Conservation (phyloP, 2,329 filamentous ascomycete species). For the Aspergillus costaricaensis region DNA sequence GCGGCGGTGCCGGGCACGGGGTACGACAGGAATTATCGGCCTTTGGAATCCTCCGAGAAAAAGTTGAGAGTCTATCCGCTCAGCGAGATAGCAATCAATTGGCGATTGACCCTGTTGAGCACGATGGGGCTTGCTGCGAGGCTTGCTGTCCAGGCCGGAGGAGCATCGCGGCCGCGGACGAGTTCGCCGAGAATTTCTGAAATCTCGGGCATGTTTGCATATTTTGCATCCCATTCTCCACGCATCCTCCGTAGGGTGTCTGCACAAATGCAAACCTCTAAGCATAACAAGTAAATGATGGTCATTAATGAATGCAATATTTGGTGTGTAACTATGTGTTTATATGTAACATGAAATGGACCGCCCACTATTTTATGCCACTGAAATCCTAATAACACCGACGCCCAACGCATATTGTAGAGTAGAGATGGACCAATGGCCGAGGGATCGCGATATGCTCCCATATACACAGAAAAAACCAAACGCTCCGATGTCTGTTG, state of each 20-base stretch:
- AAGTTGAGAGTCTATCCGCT: neutral
- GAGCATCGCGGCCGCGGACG: conserved; percentile 12
- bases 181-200: conserved; percentile 33
- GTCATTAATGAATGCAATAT: neutral
- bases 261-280: too few species aligned
- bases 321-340: neutral
- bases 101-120: neutral
- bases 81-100: neutral
- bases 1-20: neutral
- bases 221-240: conserved; percentile 30
- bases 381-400: neutral
- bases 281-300: too few species aligned
- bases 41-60: neutral
- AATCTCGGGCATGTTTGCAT: conserved; percentile 28
- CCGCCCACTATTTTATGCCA: neutral
- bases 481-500: conserved; percentile 11
- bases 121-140: neutral
- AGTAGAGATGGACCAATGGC: neutral
- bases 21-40: neutral
- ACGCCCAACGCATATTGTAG: neutral
- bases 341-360: neutral
- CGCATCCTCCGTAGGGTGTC: neutral
- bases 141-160: conserved; percentile 5
- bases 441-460: conserved; percentile 16
- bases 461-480: conserved; percentile 17